Conservation (phyloP, 1,284 basidiomycete species). For the Tetrapyrgos nigripes region DNA sequence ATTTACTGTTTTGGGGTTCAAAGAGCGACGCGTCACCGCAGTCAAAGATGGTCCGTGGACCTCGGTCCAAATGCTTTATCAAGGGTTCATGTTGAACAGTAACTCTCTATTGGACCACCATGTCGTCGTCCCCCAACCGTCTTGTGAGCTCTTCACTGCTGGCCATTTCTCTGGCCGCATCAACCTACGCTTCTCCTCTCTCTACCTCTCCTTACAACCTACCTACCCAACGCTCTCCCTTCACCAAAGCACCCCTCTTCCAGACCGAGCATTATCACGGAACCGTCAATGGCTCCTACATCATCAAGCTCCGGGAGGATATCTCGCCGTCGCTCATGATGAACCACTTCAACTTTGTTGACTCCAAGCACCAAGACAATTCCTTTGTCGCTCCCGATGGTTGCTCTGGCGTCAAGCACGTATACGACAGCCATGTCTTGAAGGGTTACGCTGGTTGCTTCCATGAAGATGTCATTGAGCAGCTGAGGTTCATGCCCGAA, state of each 20-base stretch:
- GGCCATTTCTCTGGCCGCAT: slow-evolving; percentile 48
- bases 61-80: background rate
- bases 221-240: slow-evolving; percentile 46
- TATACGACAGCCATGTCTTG: slow-evolving; percentile 70
- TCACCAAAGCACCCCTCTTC: slow-evolving; percentile 65
- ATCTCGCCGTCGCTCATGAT: slow-evolving; percentile 57
- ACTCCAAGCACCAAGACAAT: slow-evolving; percentile 59
- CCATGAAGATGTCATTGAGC: slow-evolving; percentile 74
- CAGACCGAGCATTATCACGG: slow-evolving; percentile 67
- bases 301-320: slow-evolving; percentile 85
- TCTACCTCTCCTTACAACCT: slow-evolving; percentile 60
- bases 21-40: background rate
- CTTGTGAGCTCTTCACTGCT: slow-evolving; percentile 39
- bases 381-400: slow-evolving; percentile 50
- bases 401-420: slow-evolving; percentile 66
- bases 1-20: background rate
- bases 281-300: slow-evolving; percentile 87
- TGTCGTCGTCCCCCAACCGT: slow-evolving; percentile 38
- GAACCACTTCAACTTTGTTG: slow-evolving; percentile 79
- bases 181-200: slow-evolving; percentile 61
- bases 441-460: slow-evolving; percentile 91
- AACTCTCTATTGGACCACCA: slow-evolving; percentile 33
- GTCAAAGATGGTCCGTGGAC: background rate
- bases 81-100: background rate
- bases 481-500: slow-evolving; percentile 87